Evolutionary conservation across 2,329 filamentous ascomycete genomes (phyloP).

Genomic region (Rutstroemia sp.): DNA sequence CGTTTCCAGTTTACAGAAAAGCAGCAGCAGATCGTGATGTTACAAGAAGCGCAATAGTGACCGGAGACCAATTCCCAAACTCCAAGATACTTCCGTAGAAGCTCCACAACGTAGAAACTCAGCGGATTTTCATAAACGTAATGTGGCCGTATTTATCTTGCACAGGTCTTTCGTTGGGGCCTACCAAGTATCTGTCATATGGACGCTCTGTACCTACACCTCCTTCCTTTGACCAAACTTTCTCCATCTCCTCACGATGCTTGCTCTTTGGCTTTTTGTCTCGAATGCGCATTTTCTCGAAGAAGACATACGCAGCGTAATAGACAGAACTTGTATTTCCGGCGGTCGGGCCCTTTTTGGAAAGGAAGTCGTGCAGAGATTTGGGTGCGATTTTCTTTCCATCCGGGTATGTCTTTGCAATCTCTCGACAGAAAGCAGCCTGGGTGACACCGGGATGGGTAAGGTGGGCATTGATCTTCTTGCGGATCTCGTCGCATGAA

Average conservation of each 20-base stretch:
- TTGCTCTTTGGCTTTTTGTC: constrained; percentile 44
- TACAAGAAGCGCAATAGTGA: too few species aligned
- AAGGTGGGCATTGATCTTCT: constrained; percentile 47
- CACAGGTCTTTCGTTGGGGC: not conserved
- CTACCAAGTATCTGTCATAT: not conserved
- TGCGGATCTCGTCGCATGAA: constrained; percentile 49
- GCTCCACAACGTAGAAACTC: not conserved
- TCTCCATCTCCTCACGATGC: constrained; percentile 45
- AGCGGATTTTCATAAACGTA: not conserved
- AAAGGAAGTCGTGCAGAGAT: constrained; percentile 42
- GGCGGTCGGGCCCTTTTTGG: constrained; percentile 38
- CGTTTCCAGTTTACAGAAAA: too few species aligned
- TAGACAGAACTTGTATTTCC: constrained; percentile 44
- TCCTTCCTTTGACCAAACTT: constrained; percentile 1
- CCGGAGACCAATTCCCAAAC: not conserved
- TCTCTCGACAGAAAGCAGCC: constrained; percentile 42
- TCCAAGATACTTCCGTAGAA: not conserved
- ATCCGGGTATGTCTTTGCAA: constrained; percentile 36
- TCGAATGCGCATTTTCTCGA: constrained; percentile 49
- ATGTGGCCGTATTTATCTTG: constrained; percentile 14
- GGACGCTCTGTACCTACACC: not conserved
- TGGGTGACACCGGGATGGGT: constrained; percentile 41
- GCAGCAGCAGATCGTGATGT: too few species aligned
- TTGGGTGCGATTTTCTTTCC: constrained; percentile 35
- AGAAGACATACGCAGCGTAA: constrained; percentile 50